Evolutionary conservation across 352 stramenopile genomes (phyloP).

Genomic region (Globisporangium ultimum): DNA sequence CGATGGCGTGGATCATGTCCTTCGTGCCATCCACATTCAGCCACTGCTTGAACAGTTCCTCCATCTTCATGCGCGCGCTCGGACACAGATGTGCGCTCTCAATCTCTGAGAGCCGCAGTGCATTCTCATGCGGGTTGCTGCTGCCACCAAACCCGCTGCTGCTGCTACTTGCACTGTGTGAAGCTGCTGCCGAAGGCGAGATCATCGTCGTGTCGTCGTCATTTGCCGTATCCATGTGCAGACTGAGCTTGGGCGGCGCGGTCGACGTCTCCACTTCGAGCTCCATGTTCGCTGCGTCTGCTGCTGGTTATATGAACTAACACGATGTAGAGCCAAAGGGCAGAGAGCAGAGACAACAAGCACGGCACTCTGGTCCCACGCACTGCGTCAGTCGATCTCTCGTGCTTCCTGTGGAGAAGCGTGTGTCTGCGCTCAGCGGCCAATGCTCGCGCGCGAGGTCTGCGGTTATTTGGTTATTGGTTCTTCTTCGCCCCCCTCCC

Average conservation of each 20-base stretch:
- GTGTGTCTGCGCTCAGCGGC: too few relatives aligned
- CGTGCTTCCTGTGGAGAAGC: too few relatives aligned
- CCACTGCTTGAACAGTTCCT: constrained; percentile 85
- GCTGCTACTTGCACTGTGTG: constrained; percentile 17
- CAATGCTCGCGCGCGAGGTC: too few relatives aligned
- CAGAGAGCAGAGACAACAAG: too few relatives aligned
- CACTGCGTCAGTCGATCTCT: too few relatives aligned
- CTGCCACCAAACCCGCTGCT: background rate
- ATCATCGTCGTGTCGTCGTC: constrained; percentile 51
- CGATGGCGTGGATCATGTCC: constrained; percentile 81
- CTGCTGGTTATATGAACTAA: too few relatives aligned
- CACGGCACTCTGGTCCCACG: too few relatives aligned
- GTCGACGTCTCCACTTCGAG: constrained; percentile 9
- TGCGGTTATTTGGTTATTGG: too few relatives aligned
- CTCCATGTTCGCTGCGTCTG: constrained; percentile 11
- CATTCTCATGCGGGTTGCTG: constrained; percentile 19
- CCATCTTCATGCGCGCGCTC: constrained; percentile 83
- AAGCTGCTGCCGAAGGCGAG: constrained; percentile 45
- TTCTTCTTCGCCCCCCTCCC: too few relatives aligned
- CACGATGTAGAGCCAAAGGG: too few relatives aligned
- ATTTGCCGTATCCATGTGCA: constrained; percentile 2
- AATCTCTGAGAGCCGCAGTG: constrained; percentile 76
- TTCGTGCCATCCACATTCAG: constrained; percentile 84
- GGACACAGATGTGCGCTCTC: constrained; percentile 76
- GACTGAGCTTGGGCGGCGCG: background rate